Conservation (phyloP, 2,329 filamentous ascomycete species). For the Clarireedia homoeocarpa region DNA sequence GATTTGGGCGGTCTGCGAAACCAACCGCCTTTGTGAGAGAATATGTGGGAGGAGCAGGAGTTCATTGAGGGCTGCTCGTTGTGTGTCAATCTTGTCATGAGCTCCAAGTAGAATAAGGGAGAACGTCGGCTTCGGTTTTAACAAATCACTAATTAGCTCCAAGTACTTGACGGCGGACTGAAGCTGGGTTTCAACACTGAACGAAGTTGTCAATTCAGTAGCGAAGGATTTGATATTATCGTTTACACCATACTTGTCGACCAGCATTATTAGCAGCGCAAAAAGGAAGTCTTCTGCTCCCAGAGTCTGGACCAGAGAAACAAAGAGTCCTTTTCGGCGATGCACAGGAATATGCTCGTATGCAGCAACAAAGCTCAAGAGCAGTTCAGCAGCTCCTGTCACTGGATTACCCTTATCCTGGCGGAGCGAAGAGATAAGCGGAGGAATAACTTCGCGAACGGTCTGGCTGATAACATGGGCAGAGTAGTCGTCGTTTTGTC, state of each 20-base stretch:
- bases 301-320: conserved; percentile 75
- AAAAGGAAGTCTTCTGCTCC: conserved; percentile 83
- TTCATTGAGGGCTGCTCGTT: conserved; percentile 45
- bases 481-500: conserved; percentile 93
- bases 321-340: conserved; percentile 73
- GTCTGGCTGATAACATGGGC: conserved; percentile 94
- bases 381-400: conserved; percentile 75
- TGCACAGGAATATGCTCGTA: conserved; percentile 94
- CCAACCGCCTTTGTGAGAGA: conserved; percentile 49
- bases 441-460: conserved; percentile 87
- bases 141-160: conserved; percentile 65
- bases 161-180: conserved; percentile 71
- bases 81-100: conserved; percentile 40
- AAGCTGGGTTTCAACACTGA: conserved; percentile 69
- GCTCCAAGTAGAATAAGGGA: conserved; percentile 65
- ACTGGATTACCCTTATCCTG: conserved; percentile 72
- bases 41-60: conserved; percentile 50
- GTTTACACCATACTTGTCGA: conserved; percentile 79
- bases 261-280: conserved; percentile 78
- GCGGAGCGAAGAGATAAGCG: conserved; percentile 76
- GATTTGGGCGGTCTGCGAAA: conserved; percentile 46
- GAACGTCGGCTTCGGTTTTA: conserved; percentile 65
- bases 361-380: conserved; percentile 93
- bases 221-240: conserved; percentile 69
- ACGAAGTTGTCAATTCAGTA: conserved; percentile 63